phyloP scores from a whole-genome alignment of 1,139 yeast genomes.

The Yamadazyma conglobata region DNA sequence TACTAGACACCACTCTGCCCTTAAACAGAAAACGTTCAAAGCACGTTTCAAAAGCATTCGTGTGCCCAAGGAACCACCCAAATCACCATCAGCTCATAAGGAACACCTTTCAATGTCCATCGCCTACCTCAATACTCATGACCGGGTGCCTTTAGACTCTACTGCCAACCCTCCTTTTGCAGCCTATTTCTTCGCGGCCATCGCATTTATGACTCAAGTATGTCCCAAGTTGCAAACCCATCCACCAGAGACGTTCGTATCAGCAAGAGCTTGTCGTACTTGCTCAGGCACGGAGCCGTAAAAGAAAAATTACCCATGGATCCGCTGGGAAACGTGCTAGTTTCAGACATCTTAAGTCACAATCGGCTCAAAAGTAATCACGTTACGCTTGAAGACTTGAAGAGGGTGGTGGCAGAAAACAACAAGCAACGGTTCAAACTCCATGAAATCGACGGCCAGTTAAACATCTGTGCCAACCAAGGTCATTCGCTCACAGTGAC shows the following conservation, averaged over 20 bases:
- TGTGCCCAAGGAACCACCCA: too few species aligned
- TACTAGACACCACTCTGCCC: too few species aligned
- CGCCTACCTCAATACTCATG: too few species aligned
- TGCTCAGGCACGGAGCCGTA: constrained; percentile 83
- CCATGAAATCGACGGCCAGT: constrained; percentile 20
- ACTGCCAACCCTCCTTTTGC: too few species aligned
- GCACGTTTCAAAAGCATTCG: too few species aligned
- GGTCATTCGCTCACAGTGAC: constrained; percentile 73
- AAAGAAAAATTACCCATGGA: constrained; percentile 66
- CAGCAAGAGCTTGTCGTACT: constrained; percentile 70
- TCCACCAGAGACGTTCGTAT: constrained; percentile 46
- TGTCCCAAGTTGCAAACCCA: not conserved
- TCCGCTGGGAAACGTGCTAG: constrained; percentile 58
- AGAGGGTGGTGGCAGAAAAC: constrained; percentile 58
- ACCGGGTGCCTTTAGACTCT: too few species aligned
- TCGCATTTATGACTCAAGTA: not conserved
- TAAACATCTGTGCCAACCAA: constrained; percentile 77
- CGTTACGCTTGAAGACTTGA: constrained; percentile 55
- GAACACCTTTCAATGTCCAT: too few species aligned
- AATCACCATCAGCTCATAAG: too few species aligned
- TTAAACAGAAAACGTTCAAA: too few species aligned
- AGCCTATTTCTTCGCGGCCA: too few species aligned
- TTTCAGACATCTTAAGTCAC: constrained; percentile 53
- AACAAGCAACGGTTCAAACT: constrained; percentile 67
- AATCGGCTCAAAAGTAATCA: constrained; percentile 55